phyloP scores from a whole-genome alignment of 352 stramenopile genomes.

The Aphanomyces cochlioides region DNA sequence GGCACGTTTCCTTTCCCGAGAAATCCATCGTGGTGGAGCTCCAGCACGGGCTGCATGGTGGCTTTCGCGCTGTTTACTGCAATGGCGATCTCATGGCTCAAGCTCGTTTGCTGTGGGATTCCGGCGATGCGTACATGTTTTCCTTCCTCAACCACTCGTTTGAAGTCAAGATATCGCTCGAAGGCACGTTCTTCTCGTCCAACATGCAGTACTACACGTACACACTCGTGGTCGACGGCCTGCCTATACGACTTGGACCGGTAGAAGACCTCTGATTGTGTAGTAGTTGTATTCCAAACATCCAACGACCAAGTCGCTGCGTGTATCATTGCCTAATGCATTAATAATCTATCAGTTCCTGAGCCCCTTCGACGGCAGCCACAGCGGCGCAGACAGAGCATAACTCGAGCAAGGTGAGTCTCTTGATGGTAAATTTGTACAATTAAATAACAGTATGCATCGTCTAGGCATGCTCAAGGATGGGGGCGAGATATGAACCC shows the following conservation, averaged over 20 bases:
- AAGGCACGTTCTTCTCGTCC: constrained; percentile 82
- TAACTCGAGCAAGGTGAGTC: too few relatives aligned
- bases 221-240: constrained; percentile 63
- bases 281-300: not conserved
- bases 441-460: too few relatives aligned
- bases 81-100: constrained; percentile 64
- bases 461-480: constrained; percentile 2
- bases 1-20: constrained; percentile 57
- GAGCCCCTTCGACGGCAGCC: too few relatives aligned
- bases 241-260: not conserved
- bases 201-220: constrained; percentile 84
- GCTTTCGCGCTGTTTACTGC: constrained; percentile 67
- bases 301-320: too few relatives aligned
- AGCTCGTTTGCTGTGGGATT: constrained; percentile 77
- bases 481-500: constrained; percentile 9
- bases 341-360: too few relatives aligned
- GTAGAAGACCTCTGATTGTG: constrained; percentile 6
- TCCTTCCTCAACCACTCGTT: constrained; percentile 61
- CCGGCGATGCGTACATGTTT: constrained; percentile 69
- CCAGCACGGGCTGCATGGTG: constrained; percentile 70
- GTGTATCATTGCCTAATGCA: too few relatives aligned
- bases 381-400: too few relatives aligned
- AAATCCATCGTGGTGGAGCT: constrained; percentile 66
- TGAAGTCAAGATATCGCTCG: constrained; percentile 69
- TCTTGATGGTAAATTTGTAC: too few relatives aligned